These are phyloP conservation scores for Phallus indusiatus DNA, from an alignment of 768 basidiomycete species.

Conservation along the genomic window DNA sequence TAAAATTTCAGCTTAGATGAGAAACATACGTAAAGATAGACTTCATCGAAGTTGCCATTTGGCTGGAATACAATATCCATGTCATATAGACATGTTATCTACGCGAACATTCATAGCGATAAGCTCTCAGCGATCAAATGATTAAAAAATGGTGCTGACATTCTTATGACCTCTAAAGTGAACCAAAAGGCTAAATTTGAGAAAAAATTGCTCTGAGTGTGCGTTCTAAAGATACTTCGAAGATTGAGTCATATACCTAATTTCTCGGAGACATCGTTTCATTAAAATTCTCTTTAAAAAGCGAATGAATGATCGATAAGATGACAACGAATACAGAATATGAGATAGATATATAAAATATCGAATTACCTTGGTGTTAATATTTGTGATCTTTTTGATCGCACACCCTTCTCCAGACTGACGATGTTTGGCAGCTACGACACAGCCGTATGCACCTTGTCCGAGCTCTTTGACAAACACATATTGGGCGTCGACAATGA, in stretches of 20 bases:
- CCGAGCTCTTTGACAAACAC: constrained; percentile 96
- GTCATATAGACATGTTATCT: constrained; percentile 96
- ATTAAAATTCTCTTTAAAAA: constrained; percentile 75
- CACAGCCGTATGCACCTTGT: constrained; percentile 91
- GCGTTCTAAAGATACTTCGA: constrained; percentile 10
- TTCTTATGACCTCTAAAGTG: constrained; percentile 99
- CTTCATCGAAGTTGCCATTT: constrained; percentile 89
- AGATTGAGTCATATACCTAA: constrained; percentile 42
- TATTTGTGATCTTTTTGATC: constrained; percentile 95
- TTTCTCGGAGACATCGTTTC: constrained; percentile 92
- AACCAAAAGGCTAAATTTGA: constrained; percentile 61
- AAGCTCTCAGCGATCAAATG: constrained; percentile 1
- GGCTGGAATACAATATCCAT: constrained; percentile 97
- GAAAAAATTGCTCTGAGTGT: background rate
- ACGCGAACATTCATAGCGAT: background rate
- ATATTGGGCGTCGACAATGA: constrained; percentile 83
- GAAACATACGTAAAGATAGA: constrained; percentile 74
- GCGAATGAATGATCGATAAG: constrained; percentile 1
- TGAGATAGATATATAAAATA: background rate
- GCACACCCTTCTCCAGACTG: constrained; percentile 82
- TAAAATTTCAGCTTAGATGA: background rate
- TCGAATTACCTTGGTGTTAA: constrained; percentile 67
- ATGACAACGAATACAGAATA: constrained; percentile 17
- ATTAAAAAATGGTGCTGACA: constrained; percentile 34
- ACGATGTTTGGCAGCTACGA: constrained; percentile 77